Evolutionary conservation across 306 rosid species (phyloP), one percentile per base, ranked within the genome.

Genomic region (Alnus glutinosa): DNA sequence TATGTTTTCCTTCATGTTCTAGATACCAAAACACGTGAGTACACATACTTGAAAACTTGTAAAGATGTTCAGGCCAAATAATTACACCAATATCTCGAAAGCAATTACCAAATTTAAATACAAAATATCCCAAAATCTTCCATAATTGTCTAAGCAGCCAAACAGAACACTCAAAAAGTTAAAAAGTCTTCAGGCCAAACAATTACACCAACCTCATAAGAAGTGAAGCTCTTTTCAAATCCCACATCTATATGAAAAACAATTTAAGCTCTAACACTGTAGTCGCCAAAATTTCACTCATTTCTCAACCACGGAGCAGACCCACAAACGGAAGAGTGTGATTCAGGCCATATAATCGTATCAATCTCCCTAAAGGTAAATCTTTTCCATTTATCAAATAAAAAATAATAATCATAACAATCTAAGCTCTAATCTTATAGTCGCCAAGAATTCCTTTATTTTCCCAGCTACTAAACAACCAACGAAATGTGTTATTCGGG

Each of bases 391-490:
- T 71, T 71, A 13, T 46, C 52, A 4, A 7, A 42, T 9, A 7
- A 10, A 19, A 49, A 11, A 36, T 14, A 36, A 30, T 18, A 30
- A 48, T 6, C 7, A 67, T 34, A 71, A 49, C 14, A 49, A 71
- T 5, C 13, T 6, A 19, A 30, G 37, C 9, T 44, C 37, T 4
- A 32, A 23, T 30, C 36, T 61, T 36, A 30, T 49, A 73, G 47
- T 57, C 70, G n/a, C 64, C 52, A 64, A 36, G 15, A 63, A 5
- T 13, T 34, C 46, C 46, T 14, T 6, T 14, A 7, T 63, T 63
- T 42, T n/a, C 61, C 7, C 46, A 51, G 77, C 77, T 58, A 77
- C 48, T 70, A 84, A 74, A 79, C 7, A 63, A 59, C n/a, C 55
- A 15, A 30, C 3, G 13, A 47, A 7, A 3, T 4, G n/a, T 64